Base-by-base conservation (phyloP, 1,139 yeast genomes). In the Yamadazyma mexicana region DNA sequence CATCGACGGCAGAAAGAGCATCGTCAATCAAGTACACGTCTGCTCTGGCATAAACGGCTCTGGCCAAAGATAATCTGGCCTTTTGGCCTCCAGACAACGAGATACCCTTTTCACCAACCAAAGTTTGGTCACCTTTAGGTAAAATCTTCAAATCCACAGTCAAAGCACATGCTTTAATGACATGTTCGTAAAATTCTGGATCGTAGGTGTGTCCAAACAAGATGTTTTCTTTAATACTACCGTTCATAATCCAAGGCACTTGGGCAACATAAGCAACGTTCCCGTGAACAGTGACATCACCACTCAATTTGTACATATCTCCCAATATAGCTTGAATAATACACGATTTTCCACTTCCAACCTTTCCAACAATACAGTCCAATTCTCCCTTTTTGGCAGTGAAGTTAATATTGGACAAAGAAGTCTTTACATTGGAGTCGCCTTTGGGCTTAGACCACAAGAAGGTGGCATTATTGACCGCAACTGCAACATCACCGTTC, bases 341-440 rank as follows among this genome's bases (percentile, higher is more conserved):
- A 0, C 92, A 80, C 0, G 91, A 73, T 52, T 87, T 87, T 38
- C 95, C 95, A 12, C 86, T 57, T 6, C 95, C 95, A 25, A 87
- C 92, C 48, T 74, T 72, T 10, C 96, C 96, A 25, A 84, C 82
- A 36, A 87, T 66, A 59, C 94, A 83, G 2, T 82, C 70, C 34
- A 87, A 64, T 38, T 77, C 74, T 11, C 87, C 87, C 45, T 74
- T 74, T 14, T 56, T 63, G 2, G 85, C 87, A 6, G 56, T 50
- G 45, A 83, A 77, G 42, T 69, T 55, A 28, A 85, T 64, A 43
- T 78, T 60, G 27, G 61, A 56, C 35, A 87, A 64, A 0, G 88
- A 89, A 33, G 69, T 35, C 9, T 62, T 50, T 54, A 59, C 29
- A 66, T 50, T 51, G 5, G 52, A 6, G 22, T 20, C 53, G 45